Evolutionary conservation across 148 eudicot genomes (phyloP), one percentile per base, ranked within the genome.

Genomic region (Spergularia marina): DNA sequence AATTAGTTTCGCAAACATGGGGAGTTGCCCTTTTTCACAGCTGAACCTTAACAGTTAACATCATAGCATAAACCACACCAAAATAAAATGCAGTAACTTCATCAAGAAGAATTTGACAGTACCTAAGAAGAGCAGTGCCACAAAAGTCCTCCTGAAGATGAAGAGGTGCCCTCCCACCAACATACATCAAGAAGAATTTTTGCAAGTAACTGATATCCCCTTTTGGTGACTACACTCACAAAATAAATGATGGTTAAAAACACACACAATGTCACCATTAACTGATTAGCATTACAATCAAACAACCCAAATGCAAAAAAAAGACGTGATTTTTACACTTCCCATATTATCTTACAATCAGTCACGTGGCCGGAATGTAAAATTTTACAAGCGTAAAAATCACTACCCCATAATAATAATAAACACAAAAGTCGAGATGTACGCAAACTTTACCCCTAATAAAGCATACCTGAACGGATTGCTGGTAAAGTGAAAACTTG

Each of bases 131-230:
- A 73, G 97, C 97, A 83, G 97, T 95, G 83, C 98, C 98, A 76
- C 98, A 95, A 73, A 95, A 95, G 85, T 95, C 98, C 82, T 95
- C 98, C 78, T 95, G 98, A 40, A 95, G 85, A 79, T 92, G 97
- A 84, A 95, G 96, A 41, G 98, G 97, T 17, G 74, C 72, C 83
- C 97, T 90, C 77, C 97, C 98, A 80, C 98, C 96, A 44, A 94
- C 97, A 82, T 95, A 95, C 86, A 88, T 89, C 80, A 95, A 82
- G 82, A 95, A 95, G 85, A 95, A 94, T 89, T 92, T 94, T 74
- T 86, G 94, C 83, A 94, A 83, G 80, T 94, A 94, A 85, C 94
- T 95, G 70, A 95, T 88, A 68, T 95, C 98, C 78, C 98, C 98
- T 84, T 95, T 95, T 72, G 98, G 98, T 57, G 98, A 95, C 97